A percentile compares a stretch with the other conserved stretches of the same genome.
These are phyloP conservation scores for Tarenaya hassleriana DNA, from an alignment of 345 rosid species.

Conservation along the genomic window DNA sequence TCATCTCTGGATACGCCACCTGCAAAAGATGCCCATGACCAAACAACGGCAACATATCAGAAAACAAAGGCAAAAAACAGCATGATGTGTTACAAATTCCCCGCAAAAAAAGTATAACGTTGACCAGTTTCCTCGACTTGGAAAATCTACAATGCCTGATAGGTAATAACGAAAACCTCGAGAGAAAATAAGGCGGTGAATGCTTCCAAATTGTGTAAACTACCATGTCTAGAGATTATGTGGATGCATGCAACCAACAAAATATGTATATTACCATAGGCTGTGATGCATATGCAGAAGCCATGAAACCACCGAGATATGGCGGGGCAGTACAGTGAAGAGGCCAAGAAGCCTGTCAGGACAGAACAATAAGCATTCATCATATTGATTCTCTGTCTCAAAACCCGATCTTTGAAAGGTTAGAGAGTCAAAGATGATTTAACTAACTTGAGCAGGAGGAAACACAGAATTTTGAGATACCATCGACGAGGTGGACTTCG, in stretches of 20 bases:
- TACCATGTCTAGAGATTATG: too few species aligned
- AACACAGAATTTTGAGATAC: conserved; percentile 44
- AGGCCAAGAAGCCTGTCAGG: conserved; percentile 39
- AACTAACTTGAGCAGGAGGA: conserved; percentile 33
- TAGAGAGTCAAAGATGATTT: not conserved
- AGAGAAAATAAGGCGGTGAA: too few species aligned
- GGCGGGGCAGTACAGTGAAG: conserved; percentile 42
- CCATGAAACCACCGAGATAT: conserved; percentile 36
- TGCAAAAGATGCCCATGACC: conserved; percentile 14
- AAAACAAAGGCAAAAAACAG: too few species aligned
- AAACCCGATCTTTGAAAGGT: too few species aligned
- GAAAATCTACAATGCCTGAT: not conserved
- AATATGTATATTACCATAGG: conserved; percentile 34
- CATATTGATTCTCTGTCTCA: not conserved
- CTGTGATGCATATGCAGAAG: conserved; percentile 42
- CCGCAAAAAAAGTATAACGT: too few species aligned
- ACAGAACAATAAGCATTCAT: not conserved
- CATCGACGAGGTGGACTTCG: conserved; percentile 29
- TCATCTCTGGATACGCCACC: conserved; percentile 48
- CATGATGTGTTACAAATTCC: too few species aligned
- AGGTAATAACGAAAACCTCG: too few species aligned
- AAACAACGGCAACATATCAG: too few species aligned
- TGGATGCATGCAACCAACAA: too few species aligned
- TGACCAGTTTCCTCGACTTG: not conserved
- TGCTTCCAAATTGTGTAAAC: too few species aligned